Evolutionary conservation across 495 filamentous ascomycete genomes (phyloP), one percentile per base, ranked within the genome.

Genomic region (Barbatosphaeria neglecta): DNA sequence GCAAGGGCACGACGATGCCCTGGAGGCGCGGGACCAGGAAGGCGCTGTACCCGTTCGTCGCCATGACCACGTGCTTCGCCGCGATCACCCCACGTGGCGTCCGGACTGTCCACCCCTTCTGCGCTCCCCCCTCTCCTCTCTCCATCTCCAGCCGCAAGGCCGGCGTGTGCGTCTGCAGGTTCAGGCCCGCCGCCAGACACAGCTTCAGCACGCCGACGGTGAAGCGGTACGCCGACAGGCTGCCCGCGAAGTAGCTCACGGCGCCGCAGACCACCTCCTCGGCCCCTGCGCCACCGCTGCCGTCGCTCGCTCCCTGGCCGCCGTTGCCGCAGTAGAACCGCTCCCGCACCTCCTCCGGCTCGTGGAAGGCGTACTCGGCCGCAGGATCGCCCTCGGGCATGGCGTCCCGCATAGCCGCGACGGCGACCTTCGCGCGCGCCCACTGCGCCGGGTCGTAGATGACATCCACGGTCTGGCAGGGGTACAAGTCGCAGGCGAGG

Each of bases 11-110:
- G 41, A 87, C 77, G 16, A 72, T 52, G n/a, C 74, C 72, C 45
- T 73, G 70, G 43, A 86, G 75, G 17, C 64, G 53, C 4, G 73
- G 69, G 35, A 75, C 66, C 11, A 87, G 60, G 15, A 63, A 66
- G 1, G 79, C 74, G 2, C 81, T 79, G 53, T 86, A 87, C 19
- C 78, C 84, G 47, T 89, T 89, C 24, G 82, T 87, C 22, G 83
- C 84, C 41, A 86, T 57, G 8, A 87, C 66, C 2, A 87, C 67
- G 38, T 69, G 73, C 20, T 49, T 49, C 0, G 82, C 69, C 7
- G 33, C 55, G n/a, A 85, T 74, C 5, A 35, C 58, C 15, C 80
- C 81, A 20, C 77, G 65, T 13, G 59, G 45, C 2, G 82, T 86
- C 22, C 72, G 40, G 0, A 86, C 58, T 10, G 48, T 54, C 63